These are phyloP conservation scores for Lagerstroemia speciosa DNA, from an alignment of 345 rosid genomes.

Conservation along the genomic window DNA sequence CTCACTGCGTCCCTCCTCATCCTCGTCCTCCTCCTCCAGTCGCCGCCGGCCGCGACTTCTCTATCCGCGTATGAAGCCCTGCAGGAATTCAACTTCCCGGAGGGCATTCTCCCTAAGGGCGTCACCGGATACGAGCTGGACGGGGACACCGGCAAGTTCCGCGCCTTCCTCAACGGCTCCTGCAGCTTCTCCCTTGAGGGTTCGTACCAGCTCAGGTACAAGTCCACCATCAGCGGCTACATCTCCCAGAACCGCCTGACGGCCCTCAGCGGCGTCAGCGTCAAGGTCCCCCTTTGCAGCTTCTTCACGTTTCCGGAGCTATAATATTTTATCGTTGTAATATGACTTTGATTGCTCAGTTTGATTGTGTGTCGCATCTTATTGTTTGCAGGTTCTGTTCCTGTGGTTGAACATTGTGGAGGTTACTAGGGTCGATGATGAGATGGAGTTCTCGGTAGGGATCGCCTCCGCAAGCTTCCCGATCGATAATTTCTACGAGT, in stretches of 20 bases:
- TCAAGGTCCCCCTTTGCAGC: constrained; percentile 37
- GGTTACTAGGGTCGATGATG: constrained; percentile 50
- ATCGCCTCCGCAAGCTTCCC: constrained; percentile 71
- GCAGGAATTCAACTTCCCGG: constrained; percentile 59
- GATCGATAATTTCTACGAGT: constrained; percentile 68
- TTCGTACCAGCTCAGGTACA: constrained; percentile 73
- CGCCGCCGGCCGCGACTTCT: background rate
- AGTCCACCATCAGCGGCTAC: constrained; percentile 60
- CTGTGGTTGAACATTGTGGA: constrained; percentile 90
- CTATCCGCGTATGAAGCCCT: constrained; percentile 56
- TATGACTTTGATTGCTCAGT: constrained; percentile 32
- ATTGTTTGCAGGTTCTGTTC: constrained; percentile 40
- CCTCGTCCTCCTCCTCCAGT: constrained; percentile 14
- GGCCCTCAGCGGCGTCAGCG: constrained; percentile 65
- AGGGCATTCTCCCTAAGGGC: constrained; percentile 78
- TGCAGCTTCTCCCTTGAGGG: constrained; percentile 88
- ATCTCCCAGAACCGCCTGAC: constrained; percentile 52
- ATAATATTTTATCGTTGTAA: background rate
- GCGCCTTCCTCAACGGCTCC: constrained; percentile 44
- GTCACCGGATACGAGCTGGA: constrained; percentile 55
- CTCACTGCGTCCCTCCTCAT: constrained; percentile 11
- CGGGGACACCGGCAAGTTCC: constrained; percentile 49
- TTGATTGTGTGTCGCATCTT: constrained; percentile 21
- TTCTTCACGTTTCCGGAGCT: too few relatives aligned
- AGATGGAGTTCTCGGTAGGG: constrained; percentile 79